Evolutionary conservation across 495 filamentous ascomycete species (phyloP).

Genomic region (Penicillium pulvis): DNA sequence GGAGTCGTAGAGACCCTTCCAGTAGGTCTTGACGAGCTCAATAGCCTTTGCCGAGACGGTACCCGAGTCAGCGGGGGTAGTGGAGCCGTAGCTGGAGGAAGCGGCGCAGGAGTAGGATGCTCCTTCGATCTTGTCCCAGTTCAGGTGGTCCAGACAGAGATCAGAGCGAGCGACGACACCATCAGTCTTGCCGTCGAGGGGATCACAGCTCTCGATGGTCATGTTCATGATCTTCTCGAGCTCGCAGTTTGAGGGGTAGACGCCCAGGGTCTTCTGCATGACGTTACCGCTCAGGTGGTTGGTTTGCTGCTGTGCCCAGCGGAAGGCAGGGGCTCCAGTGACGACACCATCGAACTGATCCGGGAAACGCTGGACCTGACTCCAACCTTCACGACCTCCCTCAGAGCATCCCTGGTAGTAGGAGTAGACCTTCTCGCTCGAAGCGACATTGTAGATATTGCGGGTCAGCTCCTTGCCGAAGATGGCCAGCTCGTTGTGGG

Average conservation of each 20-base stretch:
- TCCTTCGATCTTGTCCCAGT: conserved; percentile 42
- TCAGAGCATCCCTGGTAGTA: conserved; percentile 58
- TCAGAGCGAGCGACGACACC: conserved; percentile 53
- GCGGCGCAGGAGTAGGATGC: conserved; percentile 48
- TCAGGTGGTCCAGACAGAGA: conserved; percentile 46
- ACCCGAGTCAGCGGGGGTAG: conserved; percentile 35
- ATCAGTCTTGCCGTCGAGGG: conserved; percentile 50
- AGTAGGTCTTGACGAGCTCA: conserved; percentile 41
- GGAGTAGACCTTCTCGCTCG: conserved; percentile 45
- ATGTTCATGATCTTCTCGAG: conserved; percentile 44
- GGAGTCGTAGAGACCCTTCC: conserved; percentile 47
- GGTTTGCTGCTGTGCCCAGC: conserved; percentile 47
- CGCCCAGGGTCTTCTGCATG: conserved; percentile 37
- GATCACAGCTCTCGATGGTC: conserved; percentile 50
- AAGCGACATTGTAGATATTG: conserved; percentile 31
- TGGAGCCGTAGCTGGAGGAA: conserved; percentile 6
- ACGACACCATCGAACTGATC: conserved; percentile 50
- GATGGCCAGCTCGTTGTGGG: conserved; percentile 30
- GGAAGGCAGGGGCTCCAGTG: conserved; percentile 52
- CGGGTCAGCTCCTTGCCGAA: conserved; percentile 25
- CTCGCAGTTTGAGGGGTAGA: conserved; percentile 50
- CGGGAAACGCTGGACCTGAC: conserved; percentile 50
- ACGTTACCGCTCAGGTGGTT: conserved; percentile 45
- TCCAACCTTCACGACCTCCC: conserved; percentile 53
- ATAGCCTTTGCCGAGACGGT: conserved; percentile 42